These are phyloP conservation scores for Penicillium sp. DNA, from an alignment of 2,329 filamentous ascomycete genomes.

Conservation along the genomic window DNA sequence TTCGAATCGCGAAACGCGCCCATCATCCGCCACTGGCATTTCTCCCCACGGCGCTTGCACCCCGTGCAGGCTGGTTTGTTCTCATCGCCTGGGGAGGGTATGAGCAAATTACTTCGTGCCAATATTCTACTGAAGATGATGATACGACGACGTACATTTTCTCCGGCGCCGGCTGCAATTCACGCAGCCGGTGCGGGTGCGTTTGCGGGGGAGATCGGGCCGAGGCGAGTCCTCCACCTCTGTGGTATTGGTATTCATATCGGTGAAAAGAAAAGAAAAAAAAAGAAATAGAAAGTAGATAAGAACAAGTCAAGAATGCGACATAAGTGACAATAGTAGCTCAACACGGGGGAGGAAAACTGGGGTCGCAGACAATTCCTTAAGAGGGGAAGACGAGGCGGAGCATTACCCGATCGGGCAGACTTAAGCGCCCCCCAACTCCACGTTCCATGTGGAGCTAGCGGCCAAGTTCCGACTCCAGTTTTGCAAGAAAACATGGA, in stretches of 20 bases:
- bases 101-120: background rate
- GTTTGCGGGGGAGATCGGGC: conserved; percentile 23
- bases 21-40: conserved; percentile 38
- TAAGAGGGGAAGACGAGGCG: conserved; percentile 13
- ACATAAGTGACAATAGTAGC: background rate
- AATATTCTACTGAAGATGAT: background rate
- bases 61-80: conserved; percentile 35
- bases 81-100: conserved; percentile 32
- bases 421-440: conserved; percentile 23
- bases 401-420: conserved; percentile 24
- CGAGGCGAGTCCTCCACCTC: conserved; percentile 12
- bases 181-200: conserved; percentile 38
- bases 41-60: conserved; percentile 36
- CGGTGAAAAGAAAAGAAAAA: background rate
- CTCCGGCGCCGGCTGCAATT: conserved; percentile 39
- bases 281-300: background rate
- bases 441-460: background rate
- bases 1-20: conserved; percentile 39
- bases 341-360: background rate
- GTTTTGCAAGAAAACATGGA: background rate
- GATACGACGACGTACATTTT: conserved; percentile 32
- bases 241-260: conserved; percentile 6
- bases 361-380: conserved; percentile 12
- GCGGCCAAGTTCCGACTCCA: conserved; percentile 13
- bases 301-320: background rate